These are phyloP conservation scores for Clonostachys rhizophaga DNA, from an alignment of 2,329 filamentous ascomycete genomes.

Conservation along the genomic window DNA sequence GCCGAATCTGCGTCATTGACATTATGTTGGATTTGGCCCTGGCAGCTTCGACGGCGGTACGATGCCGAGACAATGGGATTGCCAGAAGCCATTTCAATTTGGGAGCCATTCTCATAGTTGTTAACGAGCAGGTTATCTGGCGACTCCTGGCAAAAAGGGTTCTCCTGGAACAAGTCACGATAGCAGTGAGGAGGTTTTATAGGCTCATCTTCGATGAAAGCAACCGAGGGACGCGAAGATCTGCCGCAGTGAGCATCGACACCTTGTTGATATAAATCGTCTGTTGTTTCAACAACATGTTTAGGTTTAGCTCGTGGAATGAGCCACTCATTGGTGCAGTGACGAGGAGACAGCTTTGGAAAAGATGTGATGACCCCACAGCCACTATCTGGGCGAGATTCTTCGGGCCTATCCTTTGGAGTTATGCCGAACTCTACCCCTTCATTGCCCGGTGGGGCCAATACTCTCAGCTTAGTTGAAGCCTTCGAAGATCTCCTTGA, in stretches of 20 bases:
- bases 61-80: constrained; percentile 13
- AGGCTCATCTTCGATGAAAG: constrained; percentile 5
- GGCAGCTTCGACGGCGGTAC: constrained; percentile 16
- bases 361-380: constrained; percentile 22
- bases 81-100: constrained; percentile 10
- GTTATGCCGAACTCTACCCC: not conserved
- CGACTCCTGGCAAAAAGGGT: constrained; percentile 10
- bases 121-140: not conserved
- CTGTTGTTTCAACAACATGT: constrained; percentile 2
- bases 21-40: not conserved
- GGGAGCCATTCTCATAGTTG: constrained; percentile 1
- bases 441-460: not conserved
- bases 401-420: not conserved
- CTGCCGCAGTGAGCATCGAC: constrained; percentile 20
- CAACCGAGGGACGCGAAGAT: constrained; percentile 1
- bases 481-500: not conserved
- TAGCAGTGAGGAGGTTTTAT: constrained; percentile 6
- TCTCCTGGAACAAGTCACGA: constrained; percentile 11
- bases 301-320: constrained; percentile 12
- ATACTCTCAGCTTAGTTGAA: not conserved
- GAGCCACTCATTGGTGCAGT: constrained; percentile 24
- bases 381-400: not conserved
- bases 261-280: constrained; percentile 17
- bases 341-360: constrained; percentile 19
- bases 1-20: not conserved